A percentile compares a stretch with the other conserved stretches of the same genome.
Conservation (phyloP, 495 filamentous ascomycete species). For the Beverwykella pulmonaria region DNA sequence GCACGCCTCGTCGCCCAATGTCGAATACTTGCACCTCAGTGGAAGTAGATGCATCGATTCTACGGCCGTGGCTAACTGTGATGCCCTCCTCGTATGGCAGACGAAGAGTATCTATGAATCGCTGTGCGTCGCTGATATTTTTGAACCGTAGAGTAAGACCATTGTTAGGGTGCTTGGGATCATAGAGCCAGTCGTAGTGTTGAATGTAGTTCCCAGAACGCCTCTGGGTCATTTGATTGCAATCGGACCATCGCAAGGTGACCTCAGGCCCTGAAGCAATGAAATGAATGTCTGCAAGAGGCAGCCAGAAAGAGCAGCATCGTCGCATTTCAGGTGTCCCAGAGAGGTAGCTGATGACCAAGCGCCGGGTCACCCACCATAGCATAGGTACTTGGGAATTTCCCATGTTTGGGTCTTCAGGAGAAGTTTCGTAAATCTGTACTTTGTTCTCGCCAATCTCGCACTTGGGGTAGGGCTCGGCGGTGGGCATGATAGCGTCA, state of each 20-base stretch:
- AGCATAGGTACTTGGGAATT: conserved; percentile 9
- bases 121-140: not conserved
- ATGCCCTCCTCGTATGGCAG: conserved; percentile 22
- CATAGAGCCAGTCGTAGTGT: conserved; percentile 27
- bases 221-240: conserved; percentile 23
- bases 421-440: conserved; percentile 19
- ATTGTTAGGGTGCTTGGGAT: conserved; percentile 17
- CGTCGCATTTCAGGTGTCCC: conserved; percentile 6
- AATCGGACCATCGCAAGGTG: conserved; percentile 30
- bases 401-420: conserved; percentile 9
- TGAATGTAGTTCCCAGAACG: not conserved
- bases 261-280: conserved; percentile 3
- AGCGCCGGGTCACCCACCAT: conserved; percentile 25
- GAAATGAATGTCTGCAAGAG: conserved; percentile 25
- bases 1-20: conserved; percentile 9
- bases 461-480: conserved; percentile 7
- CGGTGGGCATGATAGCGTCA: not conserved
- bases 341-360: conserved; percentile 18
- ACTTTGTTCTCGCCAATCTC: conserved; percentile 11
- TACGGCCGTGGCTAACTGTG: not conserved
- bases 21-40: conserved; percentile 17
- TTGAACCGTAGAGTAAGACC: conserved; percentile 9
- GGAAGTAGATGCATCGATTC: not conserved
- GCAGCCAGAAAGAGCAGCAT: conserved; percentile 29
- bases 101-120: conserved; percentile 15